Percentiles rank a stretch among this genome's conserved stretches.
Evolutionary conservation across 2,329 filamentous ascomycete genomes (phyloP).

Genomic region (Xylariales sp.): DNA sequence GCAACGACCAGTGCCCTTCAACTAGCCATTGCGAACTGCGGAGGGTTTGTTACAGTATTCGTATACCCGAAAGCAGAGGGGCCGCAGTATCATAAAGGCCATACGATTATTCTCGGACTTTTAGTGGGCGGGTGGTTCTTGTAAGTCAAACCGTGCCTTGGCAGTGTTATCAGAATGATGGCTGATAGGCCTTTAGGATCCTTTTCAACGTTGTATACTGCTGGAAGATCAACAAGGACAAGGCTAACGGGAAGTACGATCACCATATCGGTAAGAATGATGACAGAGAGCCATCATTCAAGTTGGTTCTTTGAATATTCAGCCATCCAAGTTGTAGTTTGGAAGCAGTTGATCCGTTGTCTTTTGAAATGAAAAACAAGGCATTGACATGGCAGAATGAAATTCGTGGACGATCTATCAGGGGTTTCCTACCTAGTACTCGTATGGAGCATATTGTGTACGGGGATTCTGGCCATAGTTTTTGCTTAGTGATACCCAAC

Average conservation of each 20-base stretch:
- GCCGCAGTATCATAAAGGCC: conserved; percentile 55
- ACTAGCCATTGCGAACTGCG: conserved; percentile 61
- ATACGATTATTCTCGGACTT: conserved; percentile 56
- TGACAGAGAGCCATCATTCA: conserved; percentile 59
- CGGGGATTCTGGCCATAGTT: no score
- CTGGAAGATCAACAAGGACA: conserved; percentile 59
- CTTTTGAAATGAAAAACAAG: no score
- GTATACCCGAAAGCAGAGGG: conserved; percentile 54
- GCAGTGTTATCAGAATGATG: conserved; percentile 13
- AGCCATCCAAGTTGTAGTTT: no score
- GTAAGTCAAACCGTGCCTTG: conserved; percentile 50
- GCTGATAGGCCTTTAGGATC: conserved; percentile 36
- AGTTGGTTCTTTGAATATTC: conserved; percentile 48
- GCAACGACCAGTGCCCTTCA: conserved; percentile 63
- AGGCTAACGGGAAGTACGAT: conserved; percentile 54
- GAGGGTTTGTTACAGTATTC: conserved; percentile 62
- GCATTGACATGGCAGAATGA: neutral
- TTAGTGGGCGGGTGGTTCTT: conserved; percentile 59
- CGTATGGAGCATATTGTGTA: no score
- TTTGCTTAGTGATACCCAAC: no score
- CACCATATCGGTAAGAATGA: conserved; percentile 53
- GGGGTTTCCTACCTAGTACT: no score
- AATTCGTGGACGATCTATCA: no score
- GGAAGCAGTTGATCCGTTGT: no score
- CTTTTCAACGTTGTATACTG: conserved; percentile 58